Evolutionary conservation across 345 rosid genomes (phyloP), one percentile per base, ranked within the genome.

Genomic region (Hibiscus trionum): DNA sequence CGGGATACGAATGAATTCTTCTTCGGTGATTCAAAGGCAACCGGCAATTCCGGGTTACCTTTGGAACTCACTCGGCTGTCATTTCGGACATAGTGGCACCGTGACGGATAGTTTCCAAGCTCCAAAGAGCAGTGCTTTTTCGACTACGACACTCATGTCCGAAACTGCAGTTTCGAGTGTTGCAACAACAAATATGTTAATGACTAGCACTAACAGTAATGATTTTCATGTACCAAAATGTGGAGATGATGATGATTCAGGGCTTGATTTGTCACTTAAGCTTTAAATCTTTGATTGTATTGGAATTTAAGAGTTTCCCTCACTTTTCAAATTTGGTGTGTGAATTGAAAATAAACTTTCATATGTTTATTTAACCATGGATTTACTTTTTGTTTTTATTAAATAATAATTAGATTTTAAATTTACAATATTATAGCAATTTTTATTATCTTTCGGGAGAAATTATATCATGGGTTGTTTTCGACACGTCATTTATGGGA

Each of bases 181-280:
- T 14, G 35, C 37, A 66, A 19, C 37, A 66, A 19, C 70, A 66
- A 66, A 46, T 39, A 66, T 46, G 12, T 19, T 19, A 7, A 46
- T 11, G 11, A 47, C 39, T 26, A 66, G 39, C 14, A 66, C 8
- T 44, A 44, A 8, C 47, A 11, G 3, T 46, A 2, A 46, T 46
- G 15, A 11, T 65, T 61, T 15, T 31, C 65, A 16, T 61, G 9
- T 31, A 31, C 14, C 65, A 14, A 39, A 7, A 61, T 35, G 9
- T 37, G 29, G 37, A 7, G 21, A n/a, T 7, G 57, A 52, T 19
- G 72, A 77, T 29, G 64, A 77, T 27, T 61, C 70, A 15, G 65
- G 70, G 14, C 73, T 77, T 29, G 76, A 77, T 60, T 61, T 77
- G 80, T 67, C 80, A 61, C 76, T 77, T 42, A 77, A 68, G 72